Conservation (phyloP, 164 flowering plant genomes). For the Stephania japonica region DNA sequence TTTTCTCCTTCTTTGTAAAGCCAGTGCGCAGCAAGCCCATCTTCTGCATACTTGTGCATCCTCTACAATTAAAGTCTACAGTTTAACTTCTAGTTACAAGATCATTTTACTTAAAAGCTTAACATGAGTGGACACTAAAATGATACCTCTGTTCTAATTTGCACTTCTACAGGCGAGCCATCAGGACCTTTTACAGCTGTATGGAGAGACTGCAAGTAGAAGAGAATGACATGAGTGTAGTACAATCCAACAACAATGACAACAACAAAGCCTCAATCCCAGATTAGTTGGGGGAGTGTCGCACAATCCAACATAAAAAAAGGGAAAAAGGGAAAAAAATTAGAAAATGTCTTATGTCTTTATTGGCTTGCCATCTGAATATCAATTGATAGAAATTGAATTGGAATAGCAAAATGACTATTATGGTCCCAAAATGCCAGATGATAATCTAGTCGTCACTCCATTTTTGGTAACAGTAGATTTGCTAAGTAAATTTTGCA, state of each 20-base stretch:
- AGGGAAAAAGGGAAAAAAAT: too few relatives aligned
- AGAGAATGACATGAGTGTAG: constrained; percentile 5
- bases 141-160: constrained; percentile 89
- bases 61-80: constrained; percentile 33
- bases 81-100: not conserved
- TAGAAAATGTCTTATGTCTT: too few relatives aligned
- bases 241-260: too few relatives aligned
- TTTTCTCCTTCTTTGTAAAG: constrained; percentile 81
- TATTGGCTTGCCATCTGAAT: too few relatives aligned
- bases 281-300: too few relatives aligned
- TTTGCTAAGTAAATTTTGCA: too few relatives aligned
- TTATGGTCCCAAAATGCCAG: not conserved
- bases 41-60: constrained; percentile 96
- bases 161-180: constrained; percentile 81
- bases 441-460: not conserved
- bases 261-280: too few relatives aligned
- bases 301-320: too few relatives aligned
- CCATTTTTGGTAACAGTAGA: too few relatives aligned
- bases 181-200: constrained; percentile 94
- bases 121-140: constrained; percentile 1
- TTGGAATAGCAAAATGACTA: too few relatives aligned
- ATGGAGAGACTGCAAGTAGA: constrained; percentile 73
- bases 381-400: too few relatives aligned
- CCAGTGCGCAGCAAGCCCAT: constrained; percentile 98
- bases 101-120: not conserved